Evolutionary conservation across 2,329 filamentous ascomycete genomes (phyloP).

Genomic region (Venturia aucupariae): DNA sequence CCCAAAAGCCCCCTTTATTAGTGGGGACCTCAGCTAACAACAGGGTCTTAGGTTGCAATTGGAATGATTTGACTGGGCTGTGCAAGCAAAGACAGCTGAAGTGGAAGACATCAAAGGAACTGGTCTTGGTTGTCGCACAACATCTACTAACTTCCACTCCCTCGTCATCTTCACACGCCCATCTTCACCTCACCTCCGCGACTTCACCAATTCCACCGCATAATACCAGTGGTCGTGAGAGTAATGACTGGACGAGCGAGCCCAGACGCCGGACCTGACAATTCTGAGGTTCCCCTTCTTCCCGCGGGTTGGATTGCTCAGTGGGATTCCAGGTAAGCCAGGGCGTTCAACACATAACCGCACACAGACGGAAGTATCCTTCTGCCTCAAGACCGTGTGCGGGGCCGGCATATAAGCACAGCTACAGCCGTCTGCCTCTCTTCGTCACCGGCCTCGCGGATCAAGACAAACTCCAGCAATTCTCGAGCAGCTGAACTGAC

Average conservation of each 20-base stretch:
- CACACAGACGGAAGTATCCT: neutral
- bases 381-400: neutral
- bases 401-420: neutral
- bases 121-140: neutral
- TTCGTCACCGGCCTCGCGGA: neutral
- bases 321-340: slow-evolving; percentile 29
- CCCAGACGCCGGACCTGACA: slow-evolving; percentile 30
- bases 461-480: neutral
- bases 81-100: neutral
- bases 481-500: neutral
- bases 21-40: neutral
- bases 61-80: neutral
- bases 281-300: slow-evolving; percentile 26
- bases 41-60: neutral
- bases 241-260: slow-evolving; percentile 19
- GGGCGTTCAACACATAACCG: neutral
- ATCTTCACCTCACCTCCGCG: neutral
- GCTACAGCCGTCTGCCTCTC: neutral
- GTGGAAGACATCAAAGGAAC: neutral
- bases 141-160: neutral
- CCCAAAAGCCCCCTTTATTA: neutral
- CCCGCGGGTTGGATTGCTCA: slow-evolving; percentile 35
- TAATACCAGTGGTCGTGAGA: neutral
- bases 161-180: neutral
- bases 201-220: neutral